Percentiles rank a stretch among this genome's conserved stretches.
Evolutionary conservation across 495 filamentous ascomycete species (phyloP).

Genomic region (Lophiostoma macrostomum): DNA sequence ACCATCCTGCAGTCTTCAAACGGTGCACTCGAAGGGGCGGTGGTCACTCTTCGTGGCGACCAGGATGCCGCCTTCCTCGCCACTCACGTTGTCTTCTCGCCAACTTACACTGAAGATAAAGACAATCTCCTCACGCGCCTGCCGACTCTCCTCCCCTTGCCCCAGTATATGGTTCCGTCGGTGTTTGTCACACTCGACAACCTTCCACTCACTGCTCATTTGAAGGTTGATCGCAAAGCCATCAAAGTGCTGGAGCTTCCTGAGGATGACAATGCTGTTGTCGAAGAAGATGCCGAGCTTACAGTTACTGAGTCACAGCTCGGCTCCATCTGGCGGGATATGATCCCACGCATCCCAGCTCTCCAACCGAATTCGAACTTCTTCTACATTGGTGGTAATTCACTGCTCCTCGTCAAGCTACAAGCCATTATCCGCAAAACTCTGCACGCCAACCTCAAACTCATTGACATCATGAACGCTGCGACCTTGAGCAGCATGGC

Average conservation of each 20-base stretch:
- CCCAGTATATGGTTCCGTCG: slow-evolving; percentile 10
- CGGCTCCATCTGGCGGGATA: neutral
- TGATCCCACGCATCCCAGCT: neutral
- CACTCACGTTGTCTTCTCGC: slow-evolving; percentile 8
- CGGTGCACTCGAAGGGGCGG: neutral
- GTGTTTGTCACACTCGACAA: neutral
- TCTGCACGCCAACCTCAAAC: neutral
- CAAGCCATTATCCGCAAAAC: slow-evolving; percentile 14
- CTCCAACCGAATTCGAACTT: slow-evolving; percentile 29
- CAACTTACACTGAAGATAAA: neutral
- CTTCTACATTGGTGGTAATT: slow-evolving; percentile 45
- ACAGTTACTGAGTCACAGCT: neutral
- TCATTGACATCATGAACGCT: neutral
- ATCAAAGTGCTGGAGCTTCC: neutral
- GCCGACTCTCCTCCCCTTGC: neutral
- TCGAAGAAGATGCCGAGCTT: neutral
- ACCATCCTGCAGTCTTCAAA: neutral
- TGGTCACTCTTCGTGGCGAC: neutral
- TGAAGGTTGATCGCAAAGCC: slow-evolving; percentile 6
- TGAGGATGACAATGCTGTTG: neutral
- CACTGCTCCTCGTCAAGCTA: slow-evolving; percentile 39
- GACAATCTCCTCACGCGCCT: neutral
- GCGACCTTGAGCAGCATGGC: neutral
- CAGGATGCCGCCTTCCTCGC: neutral
- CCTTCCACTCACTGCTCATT: neutral